Evolutionary conservation across 75 land plant genomes (phyloP), one percentile per base, ranked within the genome.

Genomic region (Cupressus sempervirens): DNA sequence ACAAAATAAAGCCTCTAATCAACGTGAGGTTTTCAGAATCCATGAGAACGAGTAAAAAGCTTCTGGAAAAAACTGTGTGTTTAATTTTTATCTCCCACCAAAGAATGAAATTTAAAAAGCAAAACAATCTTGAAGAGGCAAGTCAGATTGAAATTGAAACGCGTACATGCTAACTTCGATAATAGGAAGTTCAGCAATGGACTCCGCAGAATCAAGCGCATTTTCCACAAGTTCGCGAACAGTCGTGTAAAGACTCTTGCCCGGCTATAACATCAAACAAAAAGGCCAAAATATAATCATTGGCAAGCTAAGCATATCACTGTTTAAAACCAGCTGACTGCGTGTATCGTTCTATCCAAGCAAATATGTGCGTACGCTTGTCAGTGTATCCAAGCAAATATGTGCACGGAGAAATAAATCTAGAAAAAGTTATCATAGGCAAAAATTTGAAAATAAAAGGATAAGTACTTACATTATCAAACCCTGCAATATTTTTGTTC

Each of bases 201-300:
- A 92, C 88, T 98, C 99, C 9, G 99, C 97, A 12, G 99, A 98
- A 91, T 98, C 99, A 81, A 98, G 99, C 0, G 99, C 85, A 90
- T 98, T 98, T 82, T 98, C 99, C 82, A 98, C 99, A 76, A 98
- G 96, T 81, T 98, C 99, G 56, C 99, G 90, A 81, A 98, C 97
- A 35, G 99, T 98, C 46, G 99, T 98, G 84, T 98, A 98, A 18
- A 98, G 87, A 84, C 91, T 93, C 88, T 98, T 98, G 65, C 99
- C 99, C 16, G 97, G 99, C 99, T 98, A 91, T 54, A 34, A 72
- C 18, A n/a, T 35, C 15, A 65, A 30, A 46, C 84, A 82, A 75
- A 84, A 88, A 14, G 14, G 15, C 16, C 52, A 84, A 45, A 23
- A 72, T 81, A 85, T 76, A 80, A 68, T n/a, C 83, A 86, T 14